These are phyloP conservation scores for Teratosphaeria gauchensis DNA, from an alignment of 2,329 filamentous ascomycete species.

Conservation along the genomic window DNA sequence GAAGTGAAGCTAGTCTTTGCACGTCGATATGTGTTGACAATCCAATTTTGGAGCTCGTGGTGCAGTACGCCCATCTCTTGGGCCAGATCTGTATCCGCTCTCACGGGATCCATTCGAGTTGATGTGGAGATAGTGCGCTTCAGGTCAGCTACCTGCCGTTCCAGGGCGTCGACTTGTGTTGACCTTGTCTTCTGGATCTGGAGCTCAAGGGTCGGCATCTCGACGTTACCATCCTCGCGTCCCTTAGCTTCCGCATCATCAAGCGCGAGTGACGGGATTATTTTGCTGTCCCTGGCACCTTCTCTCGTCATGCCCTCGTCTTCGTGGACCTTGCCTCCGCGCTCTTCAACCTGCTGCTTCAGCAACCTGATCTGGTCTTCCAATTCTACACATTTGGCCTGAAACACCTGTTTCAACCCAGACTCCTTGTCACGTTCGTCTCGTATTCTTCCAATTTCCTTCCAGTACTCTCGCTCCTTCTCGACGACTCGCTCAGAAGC, in stretches of 20 bases:
- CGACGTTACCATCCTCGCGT: not conserved
- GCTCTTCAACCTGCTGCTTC: conserved; percentile 5
- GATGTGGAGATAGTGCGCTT: conserved; percentile 64
- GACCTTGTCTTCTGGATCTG: not conserved
- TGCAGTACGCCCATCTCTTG: conserved; percentile 51
- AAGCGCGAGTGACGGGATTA: not conserved
- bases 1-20: conserved; percentile 39
- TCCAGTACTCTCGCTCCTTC: conserved; percentile 6
- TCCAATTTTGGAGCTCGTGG: conserved; percentile 65
- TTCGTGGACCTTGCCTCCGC: not conserved
- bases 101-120: conserved; percentile 50
- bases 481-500: not conserved
- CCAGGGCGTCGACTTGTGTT: conserved; percentile 11
- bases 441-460: conserved; percentile 9
- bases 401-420: conserved; percentile 7
- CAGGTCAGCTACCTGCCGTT: conserved; percentile 54
- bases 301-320: not conserved
- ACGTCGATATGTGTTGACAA: conserved; percentile 58
- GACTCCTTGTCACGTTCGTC: conserved; percentile 15
- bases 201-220: not conserved
- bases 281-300: not conserved
- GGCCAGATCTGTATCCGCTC: conserved; percentile 53
- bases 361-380: conserved; percentile 6
- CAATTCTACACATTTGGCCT: conserved; percentile 1
- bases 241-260: not conserved